Percentiles rank a stretch among this genome's conserved stretches.
Conservation (phyloP, 2,329 filamentous ascomycete genomes). For the Curvularia sp. region DNA sequence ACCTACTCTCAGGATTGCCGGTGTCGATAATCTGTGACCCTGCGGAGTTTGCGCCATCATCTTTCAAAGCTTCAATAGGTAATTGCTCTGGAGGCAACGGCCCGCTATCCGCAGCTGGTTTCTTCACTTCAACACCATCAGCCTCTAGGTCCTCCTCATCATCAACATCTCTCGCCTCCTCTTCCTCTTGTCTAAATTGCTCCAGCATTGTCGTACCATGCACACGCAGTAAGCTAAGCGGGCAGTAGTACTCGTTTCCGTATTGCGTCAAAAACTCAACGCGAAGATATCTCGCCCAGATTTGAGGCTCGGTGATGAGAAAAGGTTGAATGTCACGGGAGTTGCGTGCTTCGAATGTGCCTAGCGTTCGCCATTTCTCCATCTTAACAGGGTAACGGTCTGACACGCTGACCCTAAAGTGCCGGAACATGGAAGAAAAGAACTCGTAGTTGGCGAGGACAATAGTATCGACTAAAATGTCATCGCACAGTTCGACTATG, state of each 20-base stretch:
- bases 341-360: conserved; percentile 89
- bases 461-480: conserved; percentile 86
- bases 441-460: conserved; percentile 99
- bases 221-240: conserved; percentile 85
- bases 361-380: conserved; percentile 90
- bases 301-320: conserved; percentile 89
- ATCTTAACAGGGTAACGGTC: conserved; percentile 92
- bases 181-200: conserved; percentile 87
- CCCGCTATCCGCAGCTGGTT: conserved; percentile 45
- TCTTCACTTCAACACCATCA: conserved; percentile 47
- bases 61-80: conserved; percentile 27
- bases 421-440: conserved; percentile 95
- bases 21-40: neutral
- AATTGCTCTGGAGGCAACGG: conserved; percentile 29
- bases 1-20: neutral
- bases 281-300: conserved; percentile 92
- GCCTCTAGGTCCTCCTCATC: conserved; percentile 65
- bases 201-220: conserved; percentile 95
- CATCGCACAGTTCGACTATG: conserved; percentile 90
- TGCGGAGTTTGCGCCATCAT: conserved; percentile 8
- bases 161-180: conserved; percentile 64
- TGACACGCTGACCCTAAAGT: conserved; percentile 89
- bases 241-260: conserved; percentile 96
- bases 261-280: conserved; percentile 94
- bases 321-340: conserved; percentile 94